Evolutionary conservation across 306 rosid genomes (phyloP).

Genomic region (Boehmeria nivea): DNA sequence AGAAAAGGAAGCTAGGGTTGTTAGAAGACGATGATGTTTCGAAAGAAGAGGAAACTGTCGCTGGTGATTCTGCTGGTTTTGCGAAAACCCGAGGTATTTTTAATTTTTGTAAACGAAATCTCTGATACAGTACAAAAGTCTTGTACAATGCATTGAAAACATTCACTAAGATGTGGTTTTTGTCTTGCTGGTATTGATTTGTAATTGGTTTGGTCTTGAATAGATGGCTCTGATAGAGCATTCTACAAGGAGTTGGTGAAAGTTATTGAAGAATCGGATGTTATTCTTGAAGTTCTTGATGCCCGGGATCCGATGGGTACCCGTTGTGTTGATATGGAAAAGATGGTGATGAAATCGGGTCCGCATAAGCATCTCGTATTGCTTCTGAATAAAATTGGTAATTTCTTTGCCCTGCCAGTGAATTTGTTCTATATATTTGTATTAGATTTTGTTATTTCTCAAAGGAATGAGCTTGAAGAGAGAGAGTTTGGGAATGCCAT

Average conservation of each 20-base stretch:
- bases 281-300: conserved; percentile 91
- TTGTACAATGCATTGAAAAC: too few species aligned
- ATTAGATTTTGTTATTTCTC: too few species aligned
- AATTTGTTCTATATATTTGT: too few species aligned
- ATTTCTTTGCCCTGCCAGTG: background rate
- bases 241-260: conserved; percentile 86
- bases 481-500: too few species aligned
- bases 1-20: conserved; percentile 82
- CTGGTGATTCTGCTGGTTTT: conserved; percentile 12
- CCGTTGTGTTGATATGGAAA: conserved; percentile 79
- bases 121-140: too few species aligned
- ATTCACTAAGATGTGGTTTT: background rate
- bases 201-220: background rate
- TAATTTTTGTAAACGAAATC: conserved; percentile 5
- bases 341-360: conserved; percentile 73
- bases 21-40: conserved; percentile 43
- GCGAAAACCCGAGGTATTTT: conserved; percentile 49
- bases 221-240: conserved; percentile 68
- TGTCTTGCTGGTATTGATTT: background rate
- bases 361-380: conserved; percentile 80
- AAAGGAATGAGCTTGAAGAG: too few species aligned
- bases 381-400: conserved; percentile 94
- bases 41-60: conserved; percentile 24
- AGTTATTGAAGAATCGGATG: conserved; percentile 90
- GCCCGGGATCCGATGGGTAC: conserved; percentile 98